Percentiles rank a stretch among this genome's conserved stretches.
Evolutionary conservation across 2,329 filamentous ascomycete genomes (phyloP).

Genomic region (Sporothrix curviconia): DNA sequence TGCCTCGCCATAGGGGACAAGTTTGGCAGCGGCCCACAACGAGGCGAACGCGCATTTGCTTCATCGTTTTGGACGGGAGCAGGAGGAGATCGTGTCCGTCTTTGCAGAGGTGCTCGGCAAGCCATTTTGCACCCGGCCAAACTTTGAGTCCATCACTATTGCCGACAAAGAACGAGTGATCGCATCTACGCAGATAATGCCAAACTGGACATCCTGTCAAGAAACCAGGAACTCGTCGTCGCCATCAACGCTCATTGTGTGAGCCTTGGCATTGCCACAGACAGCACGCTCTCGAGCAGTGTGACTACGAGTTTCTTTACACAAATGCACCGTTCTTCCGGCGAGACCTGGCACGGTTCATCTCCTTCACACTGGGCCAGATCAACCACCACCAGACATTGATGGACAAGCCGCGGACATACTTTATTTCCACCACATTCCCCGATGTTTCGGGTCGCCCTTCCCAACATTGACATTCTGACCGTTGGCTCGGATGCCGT

Average conservation of each 20-base stretch:
- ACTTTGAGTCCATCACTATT: slow-evolving; percentile 47
- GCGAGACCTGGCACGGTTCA: slow-evolving; percentile 69
- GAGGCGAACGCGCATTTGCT: slow-evolving; percentile 53
- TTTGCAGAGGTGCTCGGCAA: slow-evolving; percentile 77
- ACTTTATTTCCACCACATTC: slow-evolving; percentile 83
- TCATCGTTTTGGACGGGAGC: slow-evolving; percentile 65
- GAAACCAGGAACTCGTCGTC: slow-evolving; percentile 54
- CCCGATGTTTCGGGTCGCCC: slow-evolving; percentile 74
- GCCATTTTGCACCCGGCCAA: slow-evolving; percentile 53
- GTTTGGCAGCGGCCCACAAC: slow-evolving; percentile 41
- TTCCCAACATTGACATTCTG: slow-evolving; percentile 79
- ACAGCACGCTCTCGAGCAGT: slow-evolving; percentile 58
- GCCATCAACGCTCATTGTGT: slow-evolving; percentile 73
- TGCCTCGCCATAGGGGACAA: slow-evolving; percentile 31
- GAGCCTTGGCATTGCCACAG: slow-evolving; percentile 62
- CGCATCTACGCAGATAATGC: slow-evolving; percentile 53
- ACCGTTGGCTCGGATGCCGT: slow-evolving; percentile 83
- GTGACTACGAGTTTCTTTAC: slow-evolving; percentile 85
- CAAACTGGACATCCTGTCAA: slow-evolving; percentile 49
- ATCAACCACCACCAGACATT: slow-evolving; percentile 71
- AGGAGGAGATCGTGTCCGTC: slow-evolving; percentile 66
- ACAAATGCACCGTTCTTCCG: slow-evolving; percentile 65
- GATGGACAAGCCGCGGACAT: slow-evolving; percentile 70
- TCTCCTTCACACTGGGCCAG: slow-evolving; percentile 73
- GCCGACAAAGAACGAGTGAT: slow-evolving; percentile 59